These are phyloP conservation scores for Spizellomyces punctatus DNA, from an alignment of 192 early-diverging fungal species.

Conservation along the genomic window DNA sequence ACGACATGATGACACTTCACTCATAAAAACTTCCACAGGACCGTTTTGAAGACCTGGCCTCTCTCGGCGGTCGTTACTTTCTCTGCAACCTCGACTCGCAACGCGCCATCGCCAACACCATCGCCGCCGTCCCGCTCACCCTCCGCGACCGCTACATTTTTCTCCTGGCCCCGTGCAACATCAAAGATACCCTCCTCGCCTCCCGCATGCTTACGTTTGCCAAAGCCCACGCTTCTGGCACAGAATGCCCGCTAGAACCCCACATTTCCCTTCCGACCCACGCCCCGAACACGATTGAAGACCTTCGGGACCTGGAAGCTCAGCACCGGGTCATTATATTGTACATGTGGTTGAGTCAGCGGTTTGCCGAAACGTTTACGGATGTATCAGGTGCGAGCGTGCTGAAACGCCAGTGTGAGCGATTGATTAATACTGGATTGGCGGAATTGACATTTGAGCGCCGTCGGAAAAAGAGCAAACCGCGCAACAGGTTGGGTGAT, in stretches of 20 bases:
- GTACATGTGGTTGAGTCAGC: slow-evolving; percentile 83
- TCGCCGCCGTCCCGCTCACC: slow-evolving; percentile 58
- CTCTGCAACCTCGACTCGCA: slow-evolving; percentile 72
- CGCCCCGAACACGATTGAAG: slow-evolving; percentile 33
- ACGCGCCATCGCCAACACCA: slow-evolving; percentile 62
- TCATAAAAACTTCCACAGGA: too few relatives aligned
- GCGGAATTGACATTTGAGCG: slow-evolving; percentile 24
- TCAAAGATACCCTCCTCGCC: slow-evolving; percentile 30
- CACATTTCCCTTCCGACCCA: slow-evolving; percentile 15
- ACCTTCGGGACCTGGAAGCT: slow-evolving; percentile 63
- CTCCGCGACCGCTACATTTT: slow-evolving; percentile 75
- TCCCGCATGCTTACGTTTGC: slow-evolving; percentile 27
- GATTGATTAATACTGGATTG: slow-evolving; percentile 50
- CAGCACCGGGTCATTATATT: slow-evolving; percentile 76
- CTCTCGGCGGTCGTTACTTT: slow-evolving; percentile 70
- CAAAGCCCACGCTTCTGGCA: slow-evolving; percentile 37
- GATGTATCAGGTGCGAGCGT: slow-evolving; percentile 41
- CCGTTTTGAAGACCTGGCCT: slow-evolving; percentile 74
- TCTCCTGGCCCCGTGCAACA: slow-evolving; percentile 63
- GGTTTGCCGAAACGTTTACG: slow-evolving; percentile 64
- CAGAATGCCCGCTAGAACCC: slow-evolving; percentile 50
- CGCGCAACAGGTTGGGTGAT: too few relatives aligned
- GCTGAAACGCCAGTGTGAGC: slow-evolving; percentile 56
- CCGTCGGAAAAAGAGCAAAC: slow-evolving; percentile 11
- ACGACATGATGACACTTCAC: too few relatives aligned